Base-by-base conservation (phyloP, 352 stramenopile genomes). In the Pythium graminicola region DNA sequence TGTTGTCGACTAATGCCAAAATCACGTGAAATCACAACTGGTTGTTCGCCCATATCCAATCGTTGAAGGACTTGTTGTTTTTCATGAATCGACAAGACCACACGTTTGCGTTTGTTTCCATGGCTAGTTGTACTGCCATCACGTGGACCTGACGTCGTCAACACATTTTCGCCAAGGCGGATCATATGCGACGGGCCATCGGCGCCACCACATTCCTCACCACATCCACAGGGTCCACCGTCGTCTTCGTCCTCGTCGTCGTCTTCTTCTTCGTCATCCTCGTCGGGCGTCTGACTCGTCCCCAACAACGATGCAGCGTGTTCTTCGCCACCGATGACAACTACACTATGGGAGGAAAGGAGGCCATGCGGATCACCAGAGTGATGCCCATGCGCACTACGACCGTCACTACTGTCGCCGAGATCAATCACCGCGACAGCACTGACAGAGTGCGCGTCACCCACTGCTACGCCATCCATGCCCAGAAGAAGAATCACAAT, bases 41-140 rank as follows among this genome's bases (percentile, higher is more conserved):
- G 81, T 54, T 78, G 73, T 35, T 92, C 81, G 32, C 81, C 78
- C 14, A 60, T 35, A 13, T 87, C 78, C 13, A 92, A 65, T 7
- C 76, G 81, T 60, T 85, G 67, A 14, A 92, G 66, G 39, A 89
- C 81, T 54, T 89, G 75, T 60, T 92, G 81, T 60, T 92, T 92
- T 44, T 92, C 76, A 54, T 86, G 72, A 44, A 92, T 85, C 27
- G 78, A 89, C 20, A 92, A 64, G 48, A 92, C 81, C 43, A 92
- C 76, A 42, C 81, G 81, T 65, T 92, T 92, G 58, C 81, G 76
- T 52, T 92, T 91, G 20, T 41, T 29, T 19, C 49, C 57, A 6
- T 28, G 20, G 11, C 23, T n/a, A n/a, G n/a, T n/a, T n/a, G n/a
- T 20, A 46, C 45, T 54, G 22, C 41, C 32, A 14, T n/a, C n/a